Conservation (phyloP, 441 rosid genomes). For the Populus trichocarpa region DNA sequence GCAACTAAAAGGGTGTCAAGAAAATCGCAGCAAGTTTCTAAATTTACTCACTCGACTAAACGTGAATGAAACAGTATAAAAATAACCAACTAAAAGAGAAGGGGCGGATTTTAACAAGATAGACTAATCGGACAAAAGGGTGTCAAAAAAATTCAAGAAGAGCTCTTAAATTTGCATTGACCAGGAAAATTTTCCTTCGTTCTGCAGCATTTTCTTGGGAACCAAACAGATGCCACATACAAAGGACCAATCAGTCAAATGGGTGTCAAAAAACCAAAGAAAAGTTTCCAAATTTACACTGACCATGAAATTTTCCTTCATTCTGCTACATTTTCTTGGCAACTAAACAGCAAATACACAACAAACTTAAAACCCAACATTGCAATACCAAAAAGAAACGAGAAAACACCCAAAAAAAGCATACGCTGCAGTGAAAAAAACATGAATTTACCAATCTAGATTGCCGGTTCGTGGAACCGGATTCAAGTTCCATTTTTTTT, state of each 20-base stretch:
- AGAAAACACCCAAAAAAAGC: not conserved
- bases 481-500: constrained; percentile 14
- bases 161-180: not conserved
- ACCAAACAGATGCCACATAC: not conserved
- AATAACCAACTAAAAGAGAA: not conserved
- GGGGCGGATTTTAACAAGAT: not conserved
- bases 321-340: not conserved
- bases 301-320: not conserved
- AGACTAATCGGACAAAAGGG: not conserved
- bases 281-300: not conserved
- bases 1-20: not conserved
- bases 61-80: not conserved
- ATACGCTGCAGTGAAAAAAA: not conserved
- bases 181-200: not conserved
- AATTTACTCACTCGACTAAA: not conserved
- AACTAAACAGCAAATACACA: not conserved
- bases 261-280: not conserved
- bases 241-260: not conserved
- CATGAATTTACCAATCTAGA: constrained; percentile 20
- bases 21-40: not conserved
- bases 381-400: not conserved
- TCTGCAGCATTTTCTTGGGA: not conserved
- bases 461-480: constrained; percentile 3
- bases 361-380: not conserved
- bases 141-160: not conserved